These are phyloP conservation scores for Castanopsis chinensis DNA, from an alignment of 306 rosid species.

Conservation along the genomic window DNA sequence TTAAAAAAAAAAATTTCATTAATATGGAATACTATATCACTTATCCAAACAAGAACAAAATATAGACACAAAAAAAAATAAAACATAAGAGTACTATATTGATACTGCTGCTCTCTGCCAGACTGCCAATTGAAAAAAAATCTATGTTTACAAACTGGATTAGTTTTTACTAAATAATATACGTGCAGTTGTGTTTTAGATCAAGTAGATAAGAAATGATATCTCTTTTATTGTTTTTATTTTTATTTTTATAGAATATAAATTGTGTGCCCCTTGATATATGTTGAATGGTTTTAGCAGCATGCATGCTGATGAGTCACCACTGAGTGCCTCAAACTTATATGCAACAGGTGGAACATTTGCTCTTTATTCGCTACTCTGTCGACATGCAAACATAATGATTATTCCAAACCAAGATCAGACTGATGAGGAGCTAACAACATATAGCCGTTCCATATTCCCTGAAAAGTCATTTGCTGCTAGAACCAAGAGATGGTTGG, in stretches of 20 bases:
- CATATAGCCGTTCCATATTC: slow-evolving; percentile 20
- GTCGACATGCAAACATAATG: slow-evolving; percentile 29
- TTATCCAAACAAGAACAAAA: neutral
- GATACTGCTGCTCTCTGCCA: neutral
- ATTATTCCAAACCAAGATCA: slow-evolving; percentile 27
- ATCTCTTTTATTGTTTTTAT: neutral
- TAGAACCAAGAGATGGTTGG: slow-evolving; percentile 55
- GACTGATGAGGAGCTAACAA: slow-evolving; percentile 26
- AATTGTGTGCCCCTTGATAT: neutral
- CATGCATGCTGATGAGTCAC: neutral
- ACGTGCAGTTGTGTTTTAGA: neutral
- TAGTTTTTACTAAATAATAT: neutral
- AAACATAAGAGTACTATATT: neutral
- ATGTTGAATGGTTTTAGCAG: neutral
- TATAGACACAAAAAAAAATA: neutral
- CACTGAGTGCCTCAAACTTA: neutral
- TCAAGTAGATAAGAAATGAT: neutral
- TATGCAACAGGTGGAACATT: slow-evolving; percentile 50
- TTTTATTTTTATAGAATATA: too few relatives aligned
- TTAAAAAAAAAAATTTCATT: neutral
- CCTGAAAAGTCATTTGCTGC: slow-evolving; percentile 52
- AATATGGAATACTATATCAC: neutral
- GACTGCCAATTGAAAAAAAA: neutral
- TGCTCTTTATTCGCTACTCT: slow-evolving; percentile 29
- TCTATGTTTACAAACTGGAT: neutral